Evolutionary conservation across 148 eudicot genomes (phyloP).

Genomic region (Cornus florida): DNA sequence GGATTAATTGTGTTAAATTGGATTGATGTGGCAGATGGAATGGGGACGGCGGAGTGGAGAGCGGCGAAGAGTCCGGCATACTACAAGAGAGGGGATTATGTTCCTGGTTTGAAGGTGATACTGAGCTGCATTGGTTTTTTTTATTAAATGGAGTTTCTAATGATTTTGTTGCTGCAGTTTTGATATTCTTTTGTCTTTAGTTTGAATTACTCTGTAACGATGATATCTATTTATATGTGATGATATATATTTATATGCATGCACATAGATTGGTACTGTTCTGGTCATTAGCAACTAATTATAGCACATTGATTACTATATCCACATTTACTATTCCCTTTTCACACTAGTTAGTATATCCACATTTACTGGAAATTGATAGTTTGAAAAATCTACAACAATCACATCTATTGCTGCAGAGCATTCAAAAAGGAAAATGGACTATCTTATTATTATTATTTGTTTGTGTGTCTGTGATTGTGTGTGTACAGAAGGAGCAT

Average conservation of each 20-base stretch:
- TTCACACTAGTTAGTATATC: too few relatives aligned
- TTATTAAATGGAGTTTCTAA: background rate
- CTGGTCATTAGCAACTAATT: background rate
- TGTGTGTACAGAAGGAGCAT: background rate
- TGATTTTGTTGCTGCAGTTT: background rate
- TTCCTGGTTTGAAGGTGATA: constrained; percentile 89
- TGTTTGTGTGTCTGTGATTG: too few relatives aligned
- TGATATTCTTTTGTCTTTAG: background rate
- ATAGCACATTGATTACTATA: too few relatives aligned
- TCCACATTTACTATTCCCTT: too few relatives aligned
- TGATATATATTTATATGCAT: too few relatives aligned
- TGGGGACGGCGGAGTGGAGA: constrained; percentile 99
- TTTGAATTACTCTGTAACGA: background rate
- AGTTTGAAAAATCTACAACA: background rate
- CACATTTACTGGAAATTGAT: too few relatives aligned
- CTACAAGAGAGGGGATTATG: constrained; percentile 98
- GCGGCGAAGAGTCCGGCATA: constrained; percentile 93
- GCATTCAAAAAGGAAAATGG: too few relatives aligned
- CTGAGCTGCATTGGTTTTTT: background rate
- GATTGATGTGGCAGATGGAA: constrained; percentile 61
- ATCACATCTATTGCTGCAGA: background rate
- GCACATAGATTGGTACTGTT: background rate
- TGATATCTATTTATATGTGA: too few relatives aligned
- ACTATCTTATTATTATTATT: too few relatives aligned
- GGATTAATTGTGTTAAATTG: background rate